phyloP scores from a whole-genome alignment of 805 yeast genomes.

The Hyphopichia homilentoma region DNA sequence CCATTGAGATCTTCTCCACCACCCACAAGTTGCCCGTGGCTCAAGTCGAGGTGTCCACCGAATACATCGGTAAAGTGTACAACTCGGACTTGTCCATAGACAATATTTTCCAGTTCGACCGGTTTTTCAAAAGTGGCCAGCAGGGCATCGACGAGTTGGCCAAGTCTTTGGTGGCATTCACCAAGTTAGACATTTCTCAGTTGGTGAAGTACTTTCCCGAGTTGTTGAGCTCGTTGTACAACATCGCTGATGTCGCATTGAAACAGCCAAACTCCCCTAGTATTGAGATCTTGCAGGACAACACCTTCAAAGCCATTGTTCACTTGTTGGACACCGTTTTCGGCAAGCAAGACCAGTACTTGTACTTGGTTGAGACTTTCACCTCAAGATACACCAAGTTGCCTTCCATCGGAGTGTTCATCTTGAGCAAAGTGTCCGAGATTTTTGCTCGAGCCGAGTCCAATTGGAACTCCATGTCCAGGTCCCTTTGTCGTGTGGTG shows the following conservation, averaged over 20 bases:
- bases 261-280: constrained; percentile 20
- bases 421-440: constrained; percentile 44
- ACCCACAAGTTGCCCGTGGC: constrained; percentile 36
- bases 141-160: constrained; percentile 43
- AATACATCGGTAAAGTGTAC: constrained; percentile 65
- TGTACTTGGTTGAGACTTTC: constrained; percentile 53
- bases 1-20: constrained; percentile 41
- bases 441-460: constrained; percentile 46
- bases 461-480: constrained; percentile 60
- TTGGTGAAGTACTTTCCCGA: constrained; percentile 61
- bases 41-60: constrained; percentile 52
- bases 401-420: constrained; percentile 50
- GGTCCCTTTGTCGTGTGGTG: constrained; percentile 60
- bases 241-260: constrained; percentile 25
- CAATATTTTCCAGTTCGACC: constrained; percentile 51
- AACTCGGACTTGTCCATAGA: constrained; percentile 57
- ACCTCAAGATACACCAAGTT: constrained; percentile 30
- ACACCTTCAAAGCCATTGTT: constrained; percentile 52
- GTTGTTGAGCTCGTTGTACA: constrained; percentile 37
- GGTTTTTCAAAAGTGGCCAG: constrained; percentile 40
- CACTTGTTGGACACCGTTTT: constrained; percentile 59
- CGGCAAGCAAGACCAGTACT: constrained; percentile 63
- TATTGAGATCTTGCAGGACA: constrained; percentile 29
- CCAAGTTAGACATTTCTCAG: constrained; percentile 50
- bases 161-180: constrained; percentile 45